Evolutionary conservation across 306 rosid genomes (phyloP).

Genomic region (Dalbergia oliveri): DNA sequence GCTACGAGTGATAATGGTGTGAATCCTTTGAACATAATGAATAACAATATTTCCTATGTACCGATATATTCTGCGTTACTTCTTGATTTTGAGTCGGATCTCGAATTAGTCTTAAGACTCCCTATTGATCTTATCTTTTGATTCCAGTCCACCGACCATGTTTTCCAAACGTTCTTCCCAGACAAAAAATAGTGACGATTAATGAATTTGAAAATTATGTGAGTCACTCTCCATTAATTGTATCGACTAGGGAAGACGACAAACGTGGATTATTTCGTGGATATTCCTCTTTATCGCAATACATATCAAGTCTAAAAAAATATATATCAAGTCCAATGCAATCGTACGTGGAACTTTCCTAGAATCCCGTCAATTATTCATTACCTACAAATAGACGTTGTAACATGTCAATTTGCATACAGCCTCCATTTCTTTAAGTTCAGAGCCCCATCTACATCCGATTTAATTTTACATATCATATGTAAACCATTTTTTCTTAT

Average conservation of each 20-base stretch:
- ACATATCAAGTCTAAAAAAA: no score
- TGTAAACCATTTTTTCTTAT: not conserved
- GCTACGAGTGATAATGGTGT: no score
- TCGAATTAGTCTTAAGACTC: no score
- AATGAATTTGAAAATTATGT: not conserved
- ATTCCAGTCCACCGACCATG: no score
- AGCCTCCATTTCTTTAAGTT: constrained; percentile 32
- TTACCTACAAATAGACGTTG: constrained; percentile 33
- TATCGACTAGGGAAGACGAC: not conserved
- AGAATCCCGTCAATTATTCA: constrained; percentile 2
- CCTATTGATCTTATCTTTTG: no score
- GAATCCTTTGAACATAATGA: no score
- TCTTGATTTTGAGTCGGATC: no score
- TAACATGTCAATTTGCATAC: constrained; percentile 43
- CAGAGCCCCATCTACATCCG: constrained; percentile 15
- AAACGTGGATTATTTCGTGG: not conserved
- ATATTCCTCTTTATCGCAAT: not conserved
- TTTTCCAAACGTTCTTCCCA: not conserved
- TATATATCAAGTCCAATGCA: not conserved
- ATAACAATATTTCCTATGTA: no score
- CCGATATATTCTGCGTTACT: no score
- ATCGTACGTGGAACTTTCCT: constrained; percentile 33
- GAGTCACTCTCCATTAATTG: not conserved
- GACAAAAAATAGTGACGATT: not conserved
- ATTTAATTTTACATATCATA: not conserved